Evolutionary conservation across 176 grass and related monocot species (phyloP).

Genomic region (Eragrostis curvula): DNA sequence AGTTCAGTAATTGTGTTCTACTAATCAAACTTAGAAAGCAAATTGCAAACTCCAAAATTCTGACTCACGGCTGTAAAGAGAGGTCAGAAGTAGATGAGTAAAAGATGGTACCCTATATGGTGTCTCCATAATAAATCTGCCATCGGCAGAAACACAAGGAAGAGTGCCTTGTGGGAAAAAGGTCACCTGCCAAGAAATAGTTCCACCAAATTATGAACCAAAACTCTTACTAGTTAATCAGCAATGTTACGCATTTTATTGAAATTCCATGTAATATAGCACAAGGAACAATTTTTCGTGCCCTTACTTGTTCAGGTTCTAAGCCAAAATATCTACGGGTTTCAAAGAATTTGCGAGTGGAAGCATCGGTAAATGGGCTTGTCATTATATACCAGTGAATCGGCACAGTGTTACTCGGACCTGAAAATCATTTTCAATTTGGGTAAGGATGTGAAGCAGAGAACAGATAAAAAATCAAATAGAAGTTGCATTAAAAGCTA

Average conservation of each 20-base stretch:
- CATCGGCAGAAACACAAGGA: slow-evolving; percentile 88
- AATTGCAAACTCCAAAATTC: not conserved
- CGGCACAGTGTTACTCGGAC: slow-evolving; percentile 51
- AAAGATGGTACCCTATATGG: slow-evolving; percentile 67
- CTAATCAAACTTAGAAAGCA: slow-evolving; percentile 10
- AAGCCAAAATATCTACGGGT: slow-evolving; percentile 94
- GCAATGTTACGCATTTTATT: slow-evolving; percentile 6
- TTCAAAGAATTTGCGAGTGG: slow-evolving; percentile 90
- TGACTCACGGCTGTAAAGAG: not conserved
- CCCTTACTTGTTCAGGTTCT: slow-evolving; percentile 83
- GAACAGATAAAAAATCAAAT: slow-evolving; percentile 1
- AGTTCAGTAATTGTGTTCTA: not conserved
- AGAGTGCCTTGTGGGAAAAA: slow-evolving; percentile 99
- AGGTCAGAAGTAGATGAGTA: slow-evolving; percentile 5
- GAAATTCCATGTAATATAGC: slow-evolving; percentile 3
- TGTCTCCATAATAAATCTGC: slow-evolving; percentile 99
- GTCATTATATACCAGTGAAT: slow-evolving; percentile 99
- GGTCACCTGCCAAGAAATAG: slow-evolving; percentile 68
- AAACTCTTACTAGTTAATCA: slow-evolving; percentile 24
- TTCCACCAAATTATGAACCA: slow-evolving; percentile 40
- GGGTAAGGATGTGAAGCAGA: slow-evolving; percentile 17
- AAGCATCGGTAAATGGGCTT: slow-evolving; percentile 87
- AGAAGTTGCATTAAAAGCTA: slow-evolving; percentile 8
- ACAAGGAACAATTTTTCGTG: not conserved
- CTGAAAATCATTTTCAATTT: slow-evolving; percentile 51